Conservation (phyloP, 306 rosid genomes). For the Quercus aquifolioides region DNA sequence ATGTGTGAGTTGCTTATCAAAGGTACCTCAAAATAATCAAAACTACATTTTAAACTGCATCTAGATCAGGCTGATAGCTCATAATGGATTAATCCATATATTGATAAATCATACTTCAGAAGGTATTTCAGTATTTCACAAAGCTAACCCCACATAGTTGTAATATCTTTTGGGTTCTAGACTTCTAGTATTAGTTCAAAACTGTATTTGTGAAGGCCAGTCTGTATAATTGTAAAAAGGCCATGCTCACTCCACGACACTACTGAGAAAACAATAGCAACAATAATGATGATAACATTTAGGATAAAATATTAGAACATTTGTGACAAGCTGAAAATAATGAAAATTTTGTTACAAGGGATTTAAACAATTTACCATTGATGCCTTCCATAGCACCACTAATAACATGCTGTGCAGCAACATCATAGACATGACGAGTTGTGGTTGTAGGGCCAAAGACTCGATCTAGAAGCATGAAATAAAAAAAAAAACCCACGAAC, state of each 20-base stretch:
- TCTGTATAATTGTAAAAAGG: too few relatives aligned
- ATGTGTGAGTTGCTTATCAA: not conserved
- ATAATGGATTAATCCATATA: not conserved
- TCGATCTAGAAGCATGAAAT: conserved; percentile 55
- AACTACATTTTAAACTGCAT: not conserved
- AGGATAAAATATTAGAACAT: conserved; percentile 7
- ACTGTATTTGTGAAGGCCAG: too few relatives aligned
- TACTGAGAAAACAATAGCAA: not conserved
- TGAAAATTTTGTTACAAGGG: conserved; percentile 19
- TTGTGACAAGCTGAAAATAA: conserved; percentile 14
- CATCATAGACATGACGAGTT: conserved; percentile 95
- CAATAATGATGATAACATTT: conserved; percentile 8
- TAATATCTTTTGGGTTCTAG: too few relatives aligned
- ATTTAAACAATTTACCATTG: conserved; percentile 60
- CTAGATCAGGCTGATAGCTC: not conserved
- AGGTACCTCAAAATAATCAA: not conserved
- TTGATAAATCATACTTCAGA: too few relatives aligned
- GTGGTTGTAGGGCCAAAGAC: conserved; percentile 99
- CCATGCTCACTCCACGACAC: too few relatives aligned
- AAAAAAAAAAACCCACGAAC: conserved; percentile 4
- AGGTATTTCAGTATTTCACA: too few relatives aligned
- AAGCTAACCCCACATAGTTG: too few relatives aligned
- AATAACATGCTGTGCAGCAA: conserved; percentile 91
- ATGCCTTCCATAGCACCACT: conserved; percentile 96
- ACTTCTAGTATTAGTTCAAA: too few relatives aligned